phyloP scores from a whole-genome alignment of 441 rosid genomes.

The Arabidopsis hybrid region DNA sequence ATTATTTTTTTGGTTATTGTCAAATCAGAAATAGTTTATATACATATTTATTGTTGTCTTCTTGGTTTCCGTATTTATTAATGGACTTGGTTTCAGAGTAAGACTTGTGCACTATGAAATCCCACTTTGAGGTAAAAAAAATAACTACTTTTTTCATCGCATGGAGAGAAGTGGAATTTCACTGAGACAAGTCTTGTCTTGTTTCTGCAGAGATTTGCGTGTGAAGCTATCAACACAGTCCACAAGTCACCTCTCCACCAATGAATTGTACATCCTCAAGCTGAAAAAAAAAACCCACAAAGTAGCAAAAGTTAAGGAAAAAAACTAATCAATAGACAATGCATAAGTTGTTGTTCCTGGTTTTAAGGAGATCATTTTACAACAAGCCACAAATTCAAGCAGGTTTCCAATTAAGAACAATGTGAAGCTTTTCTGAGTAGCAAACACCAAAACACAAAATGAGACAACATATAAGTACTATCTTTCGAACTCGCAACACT shows the following conservation, averaged over 20 bases:
- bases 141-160: no score
- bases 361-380: not conserved
- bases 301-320: not conserved
- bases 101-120: not conserved
- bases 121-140: no score
- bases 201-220: constrained; percentile 86
- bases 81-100: not conserved
- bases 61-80: not conserved
- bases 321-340: not conserved
- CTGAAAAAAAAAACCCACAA: constrained; percentile 48
- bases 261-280: constrained; percentile 89
- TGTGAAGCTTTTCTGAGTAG: no score
- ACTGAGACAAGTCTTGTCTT: constrained; percentile 57
- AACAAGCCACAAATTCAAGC: constrained; percentile 9
- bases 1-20: not conserved
- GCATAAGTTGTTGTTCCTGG: no score
- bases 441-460: no score
- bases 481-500: not conserved
- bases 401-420: no score
- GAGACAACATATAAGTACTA: no score
- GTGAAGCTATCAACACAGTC: constrained; percentile 89
- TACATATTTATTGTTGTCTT: not conserved
- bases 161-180: not conserved
- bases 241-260: constrained; percentile 91
- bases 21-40: not conserved